Percentiles rank a stretch among this genome's conserved stretches.
These are phyloP conservation scores for Serendipita sp. DNA, from an alignment of 768 basidiomycete species.

Conservation along the genomic window DNA sequence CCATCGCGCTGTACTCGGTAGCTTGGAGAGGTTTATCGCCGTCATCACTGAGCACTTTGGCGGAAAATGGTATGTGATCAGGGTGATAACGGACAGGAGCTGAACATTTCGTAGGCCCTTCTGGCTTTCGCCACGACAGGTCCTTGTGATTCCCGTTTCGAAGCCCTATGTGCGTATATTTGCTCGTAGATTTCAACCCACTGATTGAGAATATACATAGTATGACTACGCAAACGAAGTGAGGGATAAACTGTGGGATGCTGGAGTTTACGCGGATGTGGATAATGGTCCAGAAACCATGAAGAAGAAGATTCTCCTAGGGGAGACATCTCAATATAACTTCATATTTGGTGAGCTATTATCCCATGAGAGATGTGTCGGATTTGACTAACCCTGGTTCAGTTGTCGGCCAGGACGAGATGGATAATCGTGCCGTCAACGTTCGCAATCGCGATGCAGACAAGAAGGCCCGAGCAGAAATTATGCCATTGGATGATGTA, in stretches of 20 bases:
- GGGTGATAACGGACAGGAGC: background rate
- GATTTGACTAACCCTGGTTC: slow-evolving; percentile 6
- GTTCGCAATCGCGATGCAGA: slow-evolving; percentile 90
- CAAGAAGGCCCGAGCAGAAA: slow-evolving; percentile 60
- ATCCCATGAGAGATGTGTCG: background rate
- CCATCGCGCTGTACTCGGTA: slow-evolving; percentile 89
- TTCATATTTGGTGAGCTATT: slow-evolving; percentile 71
- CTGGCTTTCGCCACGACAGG: slow-evolving; percentile 95
- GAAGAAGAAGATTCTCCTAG: slow-evolving; percentile 93
- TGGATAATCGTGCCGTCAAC: slow-evolving; percentile 76
- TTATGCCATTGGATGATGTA: slow-evolving; percentile 51
- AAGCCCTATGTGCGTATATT: slow-evolving; percentile 55
- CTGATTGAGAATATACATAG: slow-evolving; percentile 24
- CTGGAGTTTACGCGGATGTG: slow-evolving; percentile 77
- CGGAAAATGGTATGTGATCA: slow-evolving; percentile 73
- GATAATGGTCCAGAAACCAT: slow-evolving; percentile 87
- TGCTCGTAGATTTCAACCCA: slow-evolving; percentile 9
- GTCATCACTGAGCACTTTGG: slow-evolving; percentile 95
- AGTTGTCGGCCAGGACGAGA: slow-evolving; percentile 94
- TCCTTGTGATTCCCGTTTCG: slow-evolving; percentile 86
- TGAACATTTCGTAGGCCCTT: slow-evolving; percentile 52
- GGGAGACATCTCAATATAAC: slow-evolving; percentile 94
- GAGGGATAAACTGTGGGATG: slow-evolving; percentile 41
- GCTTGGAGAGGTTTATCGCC: slow-evolving; percentile 87
- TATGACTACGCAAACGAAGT: slow-evolving; percentile 83